A percentile compares a stretch with the other conserved stretches of the same genome.
Conservation (phyloP, 768 basidiomycete species). For the Serendipita vermifera region DNA sequence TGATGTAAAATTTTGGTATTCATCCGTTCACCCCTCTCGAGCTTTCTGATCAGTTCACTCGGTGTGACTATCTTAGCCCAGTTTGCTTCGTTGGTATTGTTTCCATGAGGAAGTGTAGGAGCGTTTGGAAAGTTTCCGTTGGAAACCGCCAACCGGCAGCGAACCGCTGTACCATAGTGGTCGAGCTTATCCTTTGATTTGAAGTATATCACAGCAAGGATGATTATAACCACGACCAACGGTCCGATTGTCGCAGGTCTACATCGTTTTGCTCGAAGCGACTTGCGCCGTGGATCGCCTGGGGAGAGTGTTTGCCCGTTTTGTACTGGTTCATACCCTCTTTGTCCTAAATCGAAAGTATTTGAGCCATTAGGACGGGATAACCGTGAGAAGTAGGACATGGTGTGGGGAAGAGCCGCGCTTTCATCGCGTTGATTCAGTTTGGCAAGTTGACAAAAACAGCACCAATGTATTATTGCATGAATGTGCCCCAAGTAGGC, state of each 20-base stretch:
- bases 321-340: slow-evolving; percentile 2
- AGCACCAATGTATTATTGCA: too few species aligned
- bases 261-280: too few species aligned
- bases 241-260: too few species aligned
- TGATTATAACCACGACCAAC: too few species aligned
- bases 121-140: not conserved
- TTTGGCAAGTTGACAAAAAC: too few species aligned
- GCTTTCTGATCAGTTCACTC: not conserved
- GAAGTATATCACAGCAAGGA: too few species aligned
- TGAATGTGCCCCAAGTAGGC: too few species aligned
- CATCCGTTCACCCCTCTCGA: not conserved
- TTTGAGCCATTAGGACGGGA: not conserved
- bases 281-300: too few species aligned
- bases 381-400: too few species aligned
- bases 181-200: not conserved
- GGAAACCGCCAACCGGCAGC: not conserved
- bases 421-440: too few species aligned
- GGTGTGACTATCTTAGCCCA: not conserved
- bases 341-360: not conserved
- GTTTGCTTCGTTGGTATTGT: not conserved
- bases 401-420: too few species aligned
- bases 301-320: too few species aligned
- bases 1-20: not conserved
- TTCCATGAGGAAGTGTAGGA: not conserved
- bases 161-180: not conserved